Evolutionary conservation across 2,329 filamentous ascomycete species (phyloP).

Genomic region (Fusarium camptoceras): DNA sequence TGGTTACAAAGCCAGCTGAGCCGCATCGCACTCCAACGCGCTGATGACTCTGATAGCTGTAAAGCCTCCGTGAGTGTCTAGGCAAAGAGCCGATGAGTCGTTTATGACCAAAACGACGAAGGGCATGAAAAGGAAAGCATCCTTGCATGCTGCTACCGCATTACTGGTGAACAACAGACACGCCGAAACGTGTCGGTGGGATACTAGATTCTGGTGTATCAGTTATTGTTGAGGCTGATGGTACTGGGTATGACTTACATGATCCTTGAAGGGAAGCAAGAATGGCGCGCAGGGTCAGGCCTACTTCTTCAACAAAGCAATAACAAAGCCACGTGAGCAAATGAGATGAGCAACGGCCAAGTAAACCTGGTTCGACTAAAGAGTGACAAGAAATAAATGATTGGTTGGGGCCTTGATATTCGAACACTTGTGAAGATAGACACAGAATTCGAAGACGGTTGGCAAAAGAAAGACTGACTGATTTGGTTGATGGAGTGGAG

Average conservation of each 20-base stretch:
- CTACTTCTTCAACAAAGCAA: background rate
- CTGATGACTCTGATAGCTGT: conserved; percentile 48
- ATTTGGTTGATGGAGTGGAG: conserved; percentile 1
- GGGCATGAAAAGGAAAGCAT: conserved; percentile 34
- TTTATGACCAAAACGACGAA: conserved; percentile 31
- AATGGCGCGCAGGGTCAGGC: background rate
- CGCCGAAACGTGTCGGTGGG: background rate
- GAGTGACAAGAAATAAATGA: background rate
- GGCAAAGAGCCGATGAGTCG: background rate
- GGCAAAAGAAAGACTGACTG: conserved; percentile 6
- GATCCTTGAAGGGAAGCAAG: background rate
- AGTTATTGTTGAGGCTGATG: background rate
- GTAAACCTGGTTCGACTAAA: background rate
- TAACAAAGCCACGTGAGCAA: background rate
- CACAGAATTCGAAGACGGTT: background rate
- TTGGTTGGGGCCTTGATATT: background rate
- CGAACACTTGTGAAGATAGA: too few species aligned
- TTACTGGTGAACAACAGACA: conserved; percentile 8
- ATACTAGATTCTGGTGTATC: background rate
- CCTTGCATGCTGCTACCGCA: conserved; percentile 41
- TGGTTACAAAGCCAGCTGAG: conserved; percentile 61
- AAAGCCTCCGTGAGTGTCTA: conserved; percentile 20
- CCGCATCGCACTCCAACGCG: conserved; percentile 61
- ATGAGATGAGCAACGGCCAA: background rate
- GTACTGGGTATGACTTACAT: conserved; percentile 12